Evolutionary conservation across 2,329 filamentous ascomycete species (phyloP), one percentile per base, ranked within the genome.

Genomic region (Periglandula ipomoeae): DNA sequence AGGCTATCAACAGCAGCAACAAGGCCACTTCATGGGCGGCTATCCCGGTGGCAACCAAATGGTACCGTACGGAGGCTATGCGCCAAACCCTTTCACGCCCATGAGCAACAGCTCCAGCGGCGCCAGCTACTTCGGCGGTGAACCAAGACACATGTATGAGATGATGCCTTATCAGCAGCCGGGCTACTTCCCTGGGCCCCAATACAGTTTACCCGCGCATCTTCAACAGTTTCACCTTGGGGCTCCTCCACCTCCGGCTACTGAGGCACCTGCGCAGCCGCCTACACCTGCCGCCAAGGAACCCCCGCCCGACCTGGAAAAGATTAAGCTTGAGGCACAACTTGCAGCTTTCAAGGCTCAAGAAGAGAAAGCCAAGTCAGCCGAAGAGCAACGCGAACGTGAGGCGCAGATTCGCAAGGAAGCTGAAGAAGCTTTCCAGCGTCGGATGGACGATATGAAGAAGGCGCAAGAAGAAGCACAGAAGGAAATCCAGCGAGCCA

Each of bases 321-420:
- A 80, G 57, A 69, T 84, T 53, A 70, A 70, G n/a, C 73, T 84
- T 49, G 75, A 83, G 52, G 73, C 78, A 53, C 75, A 84, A 56
- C 64, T 87, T 15, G 70, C 73, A 11, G 65, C 67, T 9, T 69
- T 78, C 39, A 71, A 78, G 52, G 66, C 63, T 4, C 70, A 70
- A 26, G 65, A 73, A 49, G 71, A 70, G 26, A 67, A 64, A 53
- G 68, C 66, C 51, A 73, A 72, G 46, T 71, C 70, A 10, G 69
- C 67, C 9, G 69, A 72, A 30, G 70, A 65, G 56, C 66, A 70
- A 49, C 64, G 63, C 4, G 70, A 72, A 44, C 53, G 71, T 0
- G 72, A 76, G 52, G 65, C 64, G 10, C 66, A 70, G 53, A 74
- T 69, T 41, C 67, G 70, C 26, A 65, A 61, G 47, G 72, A 76